Evolutionary conservation across 2,329 filamentous ascomycete species (phyloP), one percentile per base, ranked within the genome.

Genomic region (Niveomyces coronatus): DNA sequence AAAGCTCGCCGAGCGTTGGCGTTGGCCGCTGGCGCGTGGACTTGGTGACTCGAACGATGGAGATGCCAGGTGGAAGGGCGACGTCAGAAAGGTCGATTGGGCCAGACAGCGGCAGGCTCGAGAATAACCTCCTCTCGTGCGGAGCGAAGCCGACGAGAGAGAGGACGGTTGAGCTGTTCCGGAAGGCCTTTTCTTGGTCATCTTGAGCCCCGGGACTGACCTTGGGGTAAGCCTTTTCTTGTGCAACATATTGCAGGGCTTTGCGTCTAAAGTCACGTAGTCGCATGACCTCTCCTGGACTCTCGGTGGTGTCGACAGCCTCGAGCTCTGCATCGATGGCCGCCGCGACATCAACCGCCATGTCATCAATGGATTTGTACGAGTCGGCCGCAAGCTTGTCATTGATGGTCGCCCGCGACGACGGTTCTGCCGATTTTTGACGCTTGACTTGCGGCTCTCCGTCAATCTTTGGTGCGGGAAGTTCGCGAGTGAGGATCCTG

Each of bases 91-190:
- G 40, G 26, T 58, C 51, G 26, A 51, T 42, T 34, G 56, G 50
- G 9, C 52, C 42, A 3, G 57, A 51, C 11, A 52, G 32, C 8
- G 61, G 84, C 35, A 94, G 65, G 57, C 88, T 94, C 4, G 89
- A 94, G 56, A 91, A 95, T 4, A 95, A 66, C 43, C 89, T 83
- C 48, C 79, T 81, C 24, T 83, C 72, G 31, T 78, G 77, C 2
- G 80, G 77, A 28, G 82, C 82, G 47, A 79, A 82, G 39, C 85
- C 86, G 47, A 79, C 80, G 1, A 94, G 65, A 1, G 85, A 89
- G 41, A 95, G 65, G 5, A 89, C 79, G 13, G 77, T 41, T 39
- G 58, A 71, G 59, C 46, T 71, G 56, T 47, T 65, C 53, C 56
- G 47, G 15, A 64, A 54, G 17, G 58, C 56, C 4, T 58, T 53